These are phyloP conservation scores for Crataegus laevigata DNA, from an alignment of 306 rosid genomes.

Conservation along the genomic window DNA sequence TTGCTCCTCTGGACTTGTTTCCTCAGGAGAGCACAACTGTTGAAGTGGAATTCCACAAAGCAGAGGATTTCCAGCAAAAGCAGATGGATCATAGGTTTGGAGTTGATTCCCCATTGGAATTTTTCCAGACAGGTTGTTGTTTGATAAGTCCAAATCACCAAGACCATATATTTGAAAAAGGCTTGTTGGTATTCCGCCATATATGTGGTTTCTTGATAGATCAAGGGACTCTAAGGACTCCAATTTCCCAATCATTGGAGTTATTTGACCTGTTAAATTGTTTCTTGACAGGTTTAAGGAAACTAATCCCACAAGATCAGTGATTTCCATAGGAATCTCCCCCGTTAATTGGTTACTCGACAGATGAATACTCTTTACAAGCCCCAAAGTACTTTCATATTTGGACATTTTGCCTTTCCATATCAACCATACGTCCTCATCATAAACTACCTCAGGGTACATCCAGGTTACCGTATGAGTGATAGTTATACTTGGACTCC, in stretches of 20 bases:
- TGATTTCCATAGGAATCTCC: not conserved
- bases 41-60: not conserved
- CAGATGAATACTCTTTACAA: not conserved
- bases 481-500: no score
- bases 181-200: slow-evolving; percentile 17
- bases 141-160: not conserved
- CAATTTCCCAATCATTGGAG: slow-evolving; percentile 11
- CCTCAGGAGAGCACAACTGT: no score
- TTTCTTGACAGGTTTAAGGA: not conserved
- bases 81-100: not conserved
- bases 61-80: not conserved
- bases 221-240: not conserved
- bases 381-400: not conserved
- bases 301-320: not conserved
- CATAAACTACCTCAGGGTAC: no score
- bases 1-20: no score
- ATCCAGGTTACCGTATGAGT: no score
- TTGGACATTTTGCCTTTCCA: not conserved
- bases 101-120: not conserved
- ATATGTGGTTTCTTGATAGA: slow-evolving; percentile 17
- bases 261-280: slow-evolving; percentile 18
- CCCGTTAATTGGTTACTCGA: not conserved
- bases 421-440: not conserved
- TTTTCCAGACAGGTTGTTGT: slow-evolving; percentile 15
- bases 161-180: not conserved